Evolutionary conservation across 2,329 filamentous ascomycete genomes (phyloP), one percentile per base, ranked within the genome.

Genomic region (Allantophomopsis lycopodina): DNA sequence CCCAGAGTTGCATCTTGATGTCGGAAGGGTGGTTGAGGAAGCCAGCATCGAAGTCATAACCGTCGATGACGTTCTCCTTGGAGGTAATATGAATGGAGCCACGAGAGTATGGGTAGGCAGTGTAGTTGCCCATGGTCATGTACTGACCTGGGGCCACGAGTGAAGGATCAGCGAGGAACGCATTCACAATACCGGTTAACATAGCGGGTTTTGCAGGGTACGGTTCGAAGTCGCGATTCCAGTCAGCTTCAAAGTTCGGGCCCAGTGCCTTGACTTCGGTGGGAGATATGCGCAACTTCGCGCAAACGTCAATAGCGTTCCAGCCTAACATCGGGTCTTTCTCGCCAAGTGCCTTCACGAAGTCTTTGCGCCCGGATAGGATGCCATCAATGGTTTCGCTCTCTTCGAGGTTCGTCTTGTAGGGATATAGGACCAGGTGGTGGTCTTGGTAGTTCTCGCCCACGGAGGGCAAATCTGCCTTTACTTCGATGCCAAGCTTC

Each of bases 61-160:
- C 55, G 17, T 69, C 64, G 7, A 56, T 48, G 3, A 62, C 54
- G 12, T 60, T 54, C 2, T 64, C 44, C 0, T 56, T 48, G 3
- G 61, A 55, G 0, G 62, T 66, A 49, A 80, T 76, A 57, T 81
- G 76, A 41, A 79, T 65, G 41, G 64, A 62, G 2, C 76, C 76
- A 0, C 74, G 68, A 1, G 73, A 79, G 50, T 68, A 73, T 0
- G 76, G 76, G 49, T 80, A 77, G 0, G 64, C 63, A 0, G 68
- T 73, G 55, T 72, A 79, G 3, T 61, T 61, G 0, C 61, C 68
- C 11, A 68, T 52, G 0, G 66, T 65, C 21, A 75, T 56, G 45
- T 77, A 77, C 44, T 77, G 69, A 10, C 53, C 53, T 5, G 52
- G 47, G 4, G 53, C 55, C 1, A 66, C 48, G 2, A 51, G 47